These are phyloP conservation scores for Lachnellula arida DNA, from an alignment of 2,329 filamentous ascomycete species.

Conservation along the genomic window DNA sequence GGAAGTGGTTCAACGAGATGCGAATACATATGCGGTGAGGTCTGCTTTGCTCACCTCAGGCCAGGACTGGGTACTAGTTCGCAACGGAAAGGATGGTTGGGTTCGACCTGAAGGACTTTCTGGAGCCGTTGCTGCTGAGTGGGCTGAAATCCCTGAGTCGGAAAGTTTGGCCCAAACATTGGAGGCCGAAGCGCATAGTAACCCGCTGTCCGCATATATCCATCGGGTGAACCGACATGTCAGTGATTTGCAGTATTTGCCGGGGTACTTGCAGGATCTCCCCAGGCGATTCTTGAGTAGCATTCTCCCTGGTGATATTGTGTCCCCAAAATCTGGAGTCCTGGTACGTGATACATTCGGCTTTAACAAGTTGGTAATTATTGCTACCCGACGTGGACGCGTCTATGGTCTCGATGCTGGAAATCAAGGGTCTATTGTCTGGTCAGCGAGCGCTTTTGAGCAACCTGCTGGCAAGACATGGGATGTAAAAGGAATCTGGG, in stretches of 20 bases:
- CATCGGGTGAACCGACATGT: slow-evolving; percentile 82
- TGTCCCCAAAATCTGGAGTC: slow-evolving; percentile 39
- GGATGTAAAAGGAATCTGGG: slow-evolving; percentile 63
- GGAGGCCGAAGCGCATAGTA: slow-evolving; percentile 81
- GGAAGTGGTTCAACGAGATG: slow-evolving; percentile 71
- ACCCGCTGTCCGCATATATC: slow-evolving; percentile 73
- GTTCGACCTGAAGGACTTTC: slow-evolving; percentile 75
- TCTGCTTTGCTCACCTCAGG: slow-evolving; percentile 64
- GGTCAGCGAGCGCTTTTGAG: slow-evolving; percentile 64
- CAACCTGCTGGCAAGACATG: slow-evolving; percentile 53
- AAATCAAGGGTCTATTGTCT: slow-evolving; percentile 67
- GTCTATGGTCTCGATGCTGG: slow-evolving; percentile 77
- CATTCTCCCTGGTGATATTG: slow-evolving; percentile 48
- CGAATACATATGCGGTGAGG: slow-evolving; percentile 68
- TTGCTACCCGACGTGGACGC: slow-evolving; percentile 75
- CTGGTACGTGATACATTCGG: slow-evolving; percentile 74
- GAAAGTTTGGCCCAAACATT: slow-evolving; percentile 75
- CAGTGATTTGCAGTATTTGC: slow-evolving; percentile 71
- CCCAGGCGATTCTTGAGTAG: slow-evolving; percentile 64
- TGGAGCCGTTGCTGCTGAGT: slow-evolving; percentile 73
- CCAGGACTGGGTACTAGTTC: slow-evolving; percentile 76
- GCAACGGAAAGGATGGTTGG: slow-evolving; percentile 80
- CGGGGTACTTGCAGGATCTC: slow-evolving; percentile 65
- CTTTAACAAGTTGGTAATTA: slow-evolving; percentile 77
- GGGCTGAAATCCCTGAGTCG: slow-evolving; percentile 69